Evolutionary conservation across 306 rosid species (phyloP), one percentile per base, ranked within the genome.

Genomic region (Arachis stenosperma): DNA sequence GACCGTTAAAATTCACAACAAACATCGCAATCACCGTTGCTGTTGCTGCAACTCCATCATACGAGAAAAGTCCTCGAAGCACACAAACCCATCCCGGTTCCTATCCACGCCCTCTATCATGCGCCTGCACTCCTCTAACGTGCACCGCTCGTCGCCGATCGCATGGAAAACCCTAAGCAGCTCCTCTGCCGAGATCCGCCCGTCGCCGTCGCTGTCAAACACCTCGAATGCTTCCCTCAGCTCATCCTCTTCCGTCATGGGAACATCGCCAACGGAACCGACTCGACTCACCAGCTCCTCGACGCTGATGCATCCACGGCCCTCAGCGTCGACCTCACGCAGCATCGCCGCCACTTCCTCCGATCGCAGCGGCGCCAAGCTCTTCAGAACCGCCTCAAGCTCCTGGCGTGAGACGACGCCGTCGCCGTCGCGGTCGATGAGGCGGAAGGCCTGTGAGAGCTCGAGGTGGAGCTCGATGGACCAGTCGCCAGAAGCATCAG

Each of bases 51-150:
- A 72, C 61, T 88, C 97, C 98, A 93, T 93, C 98, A 93, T 93
- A 43, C 79, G 88, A 2, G 88, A 67, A 15, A 93, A 93, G 73
- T 93, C 98, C 67, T 88, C 85, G 77, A 89, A 93, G 84, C 98
- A 93, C 15, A 93, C 98, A 69, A 89, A 88, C 39, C 98, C 97
- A 5, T 93, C 96, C 3, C 96, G 89, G 63, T 84, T 88, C 55
- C 65, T 85, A 69, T 85, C 96, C 1, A 91, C 98, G 0, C 89
- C 81, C 0, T 80, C 96, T 82, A 93, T 89, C 98, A 93, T 93
- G 77, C 96, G 88, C 89, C 82, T 77, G 83, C 98, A 93, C 46
- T 93, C 98, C 51, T 91, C 92, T 76, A 93, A 71, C 82, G 98
- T 84, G 89, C 97, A 91, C 75, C 81, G 73, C 5, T 90, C 96